Conservation (phyloP, 2,329 filamentous ascomycete species). For the Blastomyces emzantsi region DNA sequence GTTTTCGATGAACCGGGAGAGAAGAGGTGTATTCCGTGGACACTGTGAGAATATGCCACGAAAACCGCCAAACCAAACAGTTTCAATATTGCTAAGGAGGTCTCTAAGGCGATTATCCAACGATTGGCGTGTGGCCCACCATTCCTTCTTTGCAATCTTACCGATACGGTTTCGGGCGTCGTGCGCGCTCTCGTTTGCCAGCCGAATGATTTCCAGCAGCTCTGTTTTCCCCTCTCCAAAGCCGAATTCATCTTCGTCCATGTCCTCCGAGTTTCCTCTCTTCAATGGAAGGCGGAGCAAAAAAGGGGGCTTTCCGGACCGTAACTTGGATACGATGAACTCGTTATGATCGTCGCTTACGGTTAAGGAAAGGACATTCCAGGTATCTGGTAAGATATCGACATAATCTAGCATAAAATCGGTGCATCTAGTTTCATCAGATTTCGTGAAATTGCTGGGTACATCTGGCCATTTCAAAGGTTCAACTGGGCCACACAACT, state of each 20-base stretch:
- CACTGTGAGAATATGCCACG: conserved; percentile 83
- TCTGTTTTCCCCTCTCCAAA: conserved; percentile 73
- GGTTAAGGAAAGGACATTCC: conserved; percentile 79
- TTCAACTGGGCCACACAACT: conserved; percentile 36
- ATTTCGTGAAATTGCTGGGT: conserved; percentile 12
- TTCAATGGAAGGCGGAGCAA: conserved; percentile 78
- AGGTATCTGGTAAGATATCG: conserved; percentile 70
- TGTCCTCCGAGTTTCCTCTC: conserved; percentile 69
- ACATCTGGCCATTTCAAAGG: conserved; percentile 42
- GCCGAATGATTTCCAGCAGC: conserved; percentile 69
- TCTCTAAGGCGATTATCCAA: conserved; percentile 69
- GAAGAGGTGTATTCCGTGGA: conserved; percentile 50
- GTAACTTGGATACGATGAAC: conserved; percentile 79
- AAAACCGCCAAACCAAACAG: conserved; percentile 92
- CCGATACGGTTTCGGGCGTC: conserved; percentile 59
- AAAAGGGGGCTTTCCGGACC: conserved; percentile 67
- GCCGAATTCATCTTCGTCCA: conserved; percentile 70
- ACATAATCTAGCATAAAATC: conserved; percentile 72
- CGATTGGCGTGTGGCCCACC: conserved; percentile 80
- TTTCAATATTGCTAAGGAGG: conserved; percentile 76
- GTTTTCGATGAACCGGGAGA: conserved; percentile 66
- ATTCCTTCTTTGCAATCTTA: conserved; percentile 67
- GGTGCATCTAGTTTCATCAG: conserved; percentile 40
- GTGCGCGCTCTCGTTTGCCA: conserved; percentile 78
- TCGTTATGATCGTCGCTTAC: conserved; percentile 75